These are phyloP conservation scores for Periconia digitata DNA, from an alignment of 2,329 filamentous ascomycete species.

Conservation along the genomic window DNA sequence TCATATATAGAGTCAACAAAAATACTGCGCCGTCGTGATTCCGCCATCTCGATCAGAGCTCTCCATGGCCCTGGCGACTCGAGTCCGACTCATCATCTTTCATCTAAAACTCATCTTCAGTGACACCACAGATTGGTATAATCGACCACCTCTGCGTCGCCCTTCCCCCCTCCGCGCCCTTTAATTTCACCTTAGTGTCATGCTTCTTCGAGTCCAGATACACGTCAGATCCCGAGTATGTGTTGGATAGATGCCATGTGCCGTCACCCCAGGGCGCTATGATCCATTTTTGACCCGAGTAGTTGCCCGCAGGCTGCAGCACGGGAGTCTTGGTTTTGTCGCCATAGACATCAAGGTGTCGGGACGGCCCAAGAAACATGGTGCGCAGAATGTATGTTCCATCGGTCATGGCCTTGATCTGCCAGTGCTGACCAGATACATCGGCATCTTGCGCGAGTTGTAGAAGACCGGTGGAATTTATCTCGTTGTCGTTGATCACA, in stretches of 20 bases:
- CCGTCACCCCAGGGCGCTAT: constrained; percentile 18
- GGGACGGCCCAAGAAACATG: constrained; percentile 20
- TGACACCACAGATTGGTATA: constrained; percentile 17
- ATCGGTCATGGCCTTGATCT: constrained; percentile 20
- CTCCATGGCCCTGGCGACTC: too few relatives aligned
- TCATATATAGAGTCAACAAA: too few relatives aligned
- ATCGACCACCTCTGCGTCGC: constrained; percentile 26
- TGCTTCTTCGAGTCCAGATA: constrained; percentile 23
- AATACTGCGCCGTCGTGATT: too few relatives aligned
- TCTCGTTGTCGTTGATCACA: constrained; percentile 24
- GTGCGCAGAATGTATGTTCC: constrained; percentile 20
- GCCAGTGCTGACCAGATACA: constrained; percentile 28
- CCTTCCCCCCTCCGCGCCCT: too few relatives aligned
- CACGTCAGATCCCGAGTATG: constrained; percentile 11
- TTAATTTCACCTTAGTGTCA: constrained; percentile 14
- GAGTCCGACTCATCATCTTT: too few relatives aligned
- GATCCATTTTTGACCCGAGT: constrained; percentile 29
- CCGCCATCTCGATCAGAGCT: too few relatives aligned
- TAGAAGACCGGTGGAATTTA: constrained; percentile 14
- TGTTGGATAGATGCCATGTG: constrained; percentile 17
- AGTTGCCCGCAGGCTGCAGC: constrained; percentile 16
- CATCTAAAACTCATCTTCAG: constrained; percentile 18
- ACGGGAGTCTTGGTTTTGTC: too few relatives aligned
- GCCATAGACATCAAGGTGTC: constrained; percentile 22
- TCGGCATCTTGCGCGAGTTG: constrained; percentile 18